A percentile compares a stretch with the other conserved stretches of the same genome.
Evolutionary conservation across 2,329 filamentous ascomycete genomes (phyloP).

Genomic region (Chrysoporthe austroafricana): DNA sequence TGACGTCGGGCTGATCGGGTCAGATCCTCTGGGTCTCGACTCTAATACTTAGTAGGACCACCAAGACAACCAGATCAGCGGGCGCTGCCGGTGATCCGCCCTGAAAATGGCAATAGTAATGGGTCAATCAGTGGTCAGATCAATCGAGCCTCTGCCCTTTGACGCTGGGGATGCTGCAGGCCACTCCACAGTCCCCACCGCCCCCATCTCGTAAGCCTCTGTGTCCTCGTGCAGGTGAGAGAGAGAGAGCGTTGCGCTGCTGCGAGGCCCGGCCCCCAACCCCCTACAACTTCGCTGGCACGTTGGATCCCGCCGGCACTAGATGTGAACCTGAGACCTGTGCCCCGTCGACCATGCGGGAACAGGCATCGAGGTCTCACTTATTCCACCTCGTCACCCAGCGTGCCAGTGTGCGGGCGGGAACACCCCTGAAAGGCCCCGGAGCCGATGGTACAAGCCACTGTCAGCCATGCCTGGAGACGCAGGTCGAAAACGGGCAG

Average conservation of each 20-base stretch:
- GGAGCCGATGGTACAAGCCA: not conserved
- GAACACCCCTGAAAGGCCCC: not conserved
- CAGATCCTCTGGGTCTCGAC: not conserved
- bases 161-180: not conserved
- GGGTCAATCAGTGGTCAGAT: not conserved
- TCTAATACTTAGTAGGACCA: not conserved
- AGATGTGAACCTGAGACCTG: not conserved
- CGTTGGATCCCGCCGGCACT: not conserved
- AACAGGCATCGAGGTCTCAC: conserved; percentile 8
- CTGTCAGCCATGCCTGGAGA: not conserved
- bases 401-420: not conserved
- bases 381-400: not conserved
- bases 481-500: not conserved
- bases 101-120: not conserved
- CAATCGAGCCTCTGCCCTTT: not conserved
- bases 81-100: not conserved
- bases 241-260: too few species aligned
- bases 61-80: not conserved
- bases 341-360: conserved; percentile 7
- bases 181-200: not conserved
- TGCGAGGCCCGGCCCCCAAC: too few species aligned
- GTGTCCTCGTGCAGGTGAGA: too few species aligned
- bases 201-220: too few species aligned
- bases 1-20: not conserved
- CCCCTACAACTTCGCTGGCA: not conserved